Conservation (phyloP, 495 filamentous ascomycete genomes). For the Haplographium delicatum region DNA sequence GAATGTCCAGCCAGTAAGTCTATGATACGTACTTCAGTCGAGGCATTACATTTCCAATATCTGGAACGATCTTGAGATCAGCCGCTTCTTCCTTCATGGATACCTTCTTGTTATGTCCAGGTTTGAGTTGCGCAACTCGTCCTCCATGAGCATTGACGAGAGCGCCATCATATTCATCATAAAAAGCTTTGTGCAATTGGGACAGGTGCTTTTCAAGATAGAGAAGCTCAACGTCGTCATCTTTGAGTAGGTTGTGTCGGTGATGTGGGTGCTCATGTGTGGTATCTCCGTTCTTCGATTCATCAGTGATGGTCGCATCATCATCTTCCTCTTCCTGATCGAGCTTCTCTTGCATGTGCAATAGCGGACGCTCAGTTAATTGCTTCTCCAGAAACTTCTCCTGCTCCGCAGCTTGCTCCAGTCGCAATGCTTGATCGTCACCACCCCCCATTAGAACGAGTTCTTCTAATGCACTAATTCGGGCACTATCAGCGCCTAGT, state of each 20-base stretch:
- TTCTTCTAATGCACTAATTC: slow-evolving; percentile 62
- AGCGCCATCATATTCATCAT: slow-evolving; percentile 65
- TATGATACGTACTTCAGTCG: slow-evolving; percentile 54
- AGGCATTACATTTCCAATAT: slow-evolving; percentile 78
- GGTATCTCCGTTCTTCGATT: slow-evolving; percentile 19
- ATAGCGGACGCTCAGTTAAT: slow-evolving; percentile 77
- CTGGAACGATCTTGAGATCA: slow-evolving; percentile 68
- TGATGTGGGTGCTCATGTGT: slow-evolving; percentile 20
- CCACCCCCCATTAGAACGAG: slow-evolving; percentile 71
- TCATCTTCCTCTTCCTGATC: slow-evolving; percentile 71
- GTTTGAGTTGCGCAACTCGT: slow-evolving; percentile 51
- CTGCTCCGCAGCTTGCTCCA: slow-evolving; percentile 75
- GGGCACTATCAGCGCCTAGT: slow-evolving; percentile 19
- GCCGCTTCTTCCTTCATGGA: slow-evolving; percentile 31
- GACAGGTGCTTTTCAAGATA: slow-evolving; percentile 69
- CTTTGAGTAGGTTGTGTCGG: slow-evolving; percentile 74
- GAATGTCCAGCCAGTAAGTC: not conserved
- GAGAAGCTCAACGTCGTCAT: slow-evolving; percentile 76
- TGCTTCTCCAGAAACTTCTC: slow-evolving; percentile 82
- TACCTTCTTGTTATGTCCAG: slow-evolving; percentile 25
- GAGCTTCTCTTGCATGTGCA: slow-evolving; percentile 81
- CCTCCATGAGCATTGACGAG: slow-evolving; percentile 47
- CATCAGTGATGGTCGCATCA: slow-evolving; percentile 33
- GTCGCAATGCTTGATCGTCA: slow-evolving; percentile 63
- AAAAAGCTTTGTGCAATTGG: slow-evolving; percentile 73